Evolutionary conservation across 805 yeast genomes (phyloP).

Genomic region (Schwanniomyces polymorphus): DNA sequence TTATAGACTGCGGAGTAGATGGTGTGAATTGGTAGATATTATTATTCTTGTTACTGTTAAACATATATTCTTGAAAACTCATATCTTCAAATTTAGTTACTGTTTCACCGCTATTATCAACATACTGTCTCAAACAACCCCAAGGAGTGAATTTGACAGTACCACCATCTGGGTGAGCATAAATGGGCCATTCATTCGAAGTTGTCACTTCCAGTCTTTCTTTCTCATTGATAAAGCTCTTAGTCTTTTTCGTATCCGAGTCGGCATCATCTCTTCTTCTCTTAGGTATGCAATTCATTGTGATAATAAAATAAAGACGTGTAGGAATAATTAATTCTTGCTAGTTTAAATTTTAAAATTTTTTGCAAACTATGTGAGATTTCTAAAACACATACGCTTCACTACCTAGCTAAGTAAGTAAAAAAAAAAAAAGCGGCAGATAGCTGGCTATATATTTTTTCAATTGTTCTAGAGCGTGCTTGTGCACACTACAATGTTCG

Average conservation of each 20-base stretch:
- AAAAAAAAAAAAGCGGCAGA: conserved; percentile 1
- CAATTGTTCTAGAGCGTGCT: not conserved
- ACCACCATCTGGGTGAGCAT: conserved; percentile 64
- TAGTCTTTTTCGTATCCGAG: conserved; percentile 14
- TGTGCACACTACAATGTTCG: not conserved
- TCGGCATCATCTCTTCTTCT: conserved; percentile 12
- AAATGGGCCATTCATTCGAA: conserved; percentile 52
- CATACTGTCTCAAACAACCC: conserved; percentile 55
- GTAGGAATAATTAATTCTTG: not conserved
- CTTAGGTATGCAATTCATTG: conserved; percentile 9
- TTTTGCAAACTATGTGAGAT: not conserved
- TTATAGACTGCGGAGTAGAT: conserved; percentile 24
- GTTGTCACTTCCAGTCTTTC: conserved; percentile 14
- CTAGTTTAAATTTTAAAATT: not conserved
- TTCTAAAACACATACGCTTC: not conserved
- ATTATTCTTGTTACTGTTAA: conserved; percentile 2
- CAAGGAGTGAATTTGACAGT: conserved; percentile 60
- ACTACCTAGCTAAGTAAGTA: not conserved
- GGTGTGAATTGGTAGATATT: conserved; percentile 13
- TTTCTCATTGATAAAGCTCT: conserved; percentile 10
- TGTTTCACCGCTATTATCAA: conserved; percentile 42
- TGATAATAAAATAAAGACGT: not conserved
- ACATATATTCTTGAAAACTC: conserved; percentile 23
- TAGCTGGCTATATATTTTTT: conserved; percentile 2
- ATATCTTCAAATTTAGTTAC: conserved; percentile 50